Base-by-base conservation (phyloP, 148 eudicot genomes). In the Rhododendron ferrugineum region DNA sequence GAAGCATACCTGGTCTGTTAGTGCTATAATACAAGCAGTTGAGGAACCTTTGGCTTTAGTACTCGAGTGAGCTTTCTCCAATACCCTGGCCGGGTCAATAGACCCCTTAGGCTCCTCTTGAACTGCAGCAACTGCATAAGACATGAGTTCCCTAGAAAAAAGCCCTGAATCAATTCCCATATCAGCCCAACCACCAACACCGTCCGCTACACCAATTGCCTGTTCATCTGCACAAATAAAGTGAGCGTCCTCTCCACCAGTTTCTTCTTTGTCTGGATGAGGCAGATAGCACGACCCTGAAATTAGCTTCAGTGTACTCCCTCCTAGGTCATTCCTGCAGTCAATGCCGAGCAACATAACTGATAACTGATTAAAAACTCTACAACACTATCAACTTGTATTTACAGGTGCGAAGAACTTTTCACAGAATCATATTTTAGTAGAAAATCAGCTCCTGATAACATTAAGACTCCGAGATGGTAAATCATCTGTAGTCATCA, bases 121-220 rank as follows among this genome's bases (percentile, higher is more conserved):
- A 78, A 93, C 82, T 36, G 96, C 96, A 64, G 78, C 68, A 40
- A 91, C 94, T 58, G 96, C 87, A 84, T 93, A 88, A 44, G 90
- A 87, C 96, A 93, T 93, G 44, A 93, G 94, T 82, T 92, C 96
- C 78, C 93, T 94, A 30, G 96, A 92, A 88, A 92, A 93, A 60
- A 76, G 58, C 54, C 96, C 96, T 6, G 96, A 93, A 89, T 93
- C 91, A 85, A 93, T 83, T 32, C 96, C 96, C 76, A 84, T 80
- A 40, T 92, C 94, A 86, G 94, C 94, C 95, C 95, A 93, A 60
- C 95, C 95, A 85, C 94, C 96, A 64, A 93, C 96, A 58, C 96
- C 96, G 87, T 93, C 96, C 58, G 96, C 96, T 64, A 93, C 91
- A 73, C 96, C 96, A 54, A 93, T 88, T 60, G 93, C 94, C 79